Evolutionary conservation across 805 yeast genomes (phyloP).

Genomic region (Cyberlindnera petersonii): DNA sequence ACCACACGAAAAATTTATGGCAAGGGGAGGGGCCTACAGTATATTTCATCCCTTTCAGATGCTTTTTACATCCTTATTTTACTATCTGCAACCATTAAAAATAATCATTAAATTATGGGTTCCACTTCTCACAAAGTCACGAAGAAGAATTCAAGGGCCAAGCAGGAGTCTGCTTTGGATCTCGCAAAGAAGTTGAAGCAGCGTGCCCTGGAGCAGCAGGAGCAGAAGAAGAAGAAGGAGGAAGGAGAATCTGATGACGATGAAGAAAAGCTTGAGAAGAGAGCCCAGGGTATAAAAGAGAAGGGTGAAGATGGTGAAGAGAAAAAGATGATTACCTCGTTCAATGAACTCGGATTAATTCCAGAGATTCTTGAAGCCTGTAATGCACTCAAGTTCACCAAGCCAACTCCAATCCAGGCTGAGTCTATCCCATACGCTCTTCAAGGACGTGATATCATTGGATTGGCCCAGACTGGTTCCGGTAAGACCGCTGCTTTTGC

Average conservation of each 20-base stretch:
- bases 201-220: conserved; percentile 33
- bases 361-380: conserved; percentile 82
- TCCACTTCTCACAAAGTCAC: conserved; percentile 12
- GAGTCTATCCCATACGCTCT: conserved; percentile 89
- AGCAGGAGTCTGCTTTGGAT: conserved; percentile 38
- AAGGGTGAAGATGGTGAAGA: conserved; percentile 15
- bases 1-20: conserved; percentile 13
- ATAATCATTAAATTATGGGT: neutral
- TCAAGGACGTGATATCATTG: conserved; percentile 88
- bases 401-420: conserved; percentile 92
- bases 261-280: too few relatives aligned
- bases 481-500: conserved; percentile 99
- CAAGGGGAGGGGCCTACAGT: neutral
- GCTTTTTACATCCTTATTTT: neutral
- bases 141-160: conserved; percentile 24
- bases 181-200: conserved; percentile 55
- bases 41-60: neutral
- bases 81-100: neutral
- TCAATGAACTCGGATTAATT: conserved; percentile 58
- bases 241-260: conserved; percentile 1
- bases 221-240: conserved; percentile 1
- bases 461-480: conserved; percentile 96
- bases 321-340: conserved; percentile 35
- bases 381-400: conserved; percentile 63
- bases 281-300: too few relatives aligned